These are phyloP conservation scores for Hypoxylon sp. DNA, from an alignment of 2,329 filamentous ascomycete species.

Conservation along the genomic window DNA sequence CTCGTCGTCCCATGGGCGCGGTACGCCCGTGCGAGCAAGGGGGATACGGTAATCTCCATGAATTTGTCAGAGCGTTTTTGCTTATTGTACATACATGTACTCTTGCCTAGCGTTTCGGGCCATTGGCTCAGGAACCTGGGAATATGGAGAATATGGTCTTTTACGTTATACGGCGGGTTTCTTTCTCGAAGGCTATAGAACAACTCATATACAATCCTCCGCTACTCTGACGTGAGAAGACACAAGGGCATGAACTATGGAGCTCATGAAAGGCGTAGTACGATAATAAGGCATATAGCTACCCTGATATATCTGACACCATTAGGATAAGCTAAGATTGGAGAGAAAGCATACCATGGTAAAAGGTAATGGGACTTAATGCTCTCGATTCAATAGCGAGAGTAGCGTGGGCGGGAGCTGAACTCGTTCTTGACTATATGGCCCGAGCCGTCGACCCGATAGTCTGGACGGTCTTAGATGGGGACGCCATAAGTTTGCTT, in stretches of 20 bases:
- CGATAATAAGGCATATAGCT: constrained; percentile 14
- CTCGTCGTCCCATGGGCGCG: constrained; percentile 16
- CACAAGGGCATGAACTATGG: constrained; percentile 10
- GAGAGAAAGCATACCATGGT: not conserved
- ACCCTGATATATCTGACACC: constrained; percentile 3
- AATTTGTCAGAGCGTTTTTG: constrained; percentile 20
- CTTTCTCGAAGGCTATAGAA: constrained; percentile 15
- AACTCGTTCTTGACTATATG: constrained; percentile 5
- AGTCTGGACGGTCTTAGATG: constrained; percentile 5
- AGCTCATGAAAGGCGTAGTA: constrained; percentile 4
- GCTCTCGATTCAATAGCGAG: not conserved
- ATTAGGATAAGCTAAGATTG: not conserved
- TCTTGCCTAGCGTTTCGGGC: constrained; percentile 3
- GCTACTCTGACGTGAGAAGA: constrained; percentile 40
- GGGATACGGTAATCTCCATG: constrained; percentile 31
- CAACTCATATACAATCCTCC: constrained; percentile 28
- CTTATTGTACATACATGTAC: constrained; percentile 1
- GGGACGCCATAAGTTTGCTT: constrained; percentile 16
- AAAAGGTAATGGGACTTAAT: not conserved
- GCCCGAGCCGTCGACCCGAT: constrained; percentile 18
- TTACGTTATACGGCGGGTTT: not conserved
- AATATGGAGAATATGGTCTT: constrained; percentile 11
- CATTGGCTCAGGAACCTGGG: constrained; percentile 11
- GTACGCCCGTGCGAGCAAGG: constrained; percentile 14
- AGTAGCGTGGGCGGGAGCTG: not conserved